Conservation (phyloP, 305 asterid species). For the Ajuga reptans region DNA sequence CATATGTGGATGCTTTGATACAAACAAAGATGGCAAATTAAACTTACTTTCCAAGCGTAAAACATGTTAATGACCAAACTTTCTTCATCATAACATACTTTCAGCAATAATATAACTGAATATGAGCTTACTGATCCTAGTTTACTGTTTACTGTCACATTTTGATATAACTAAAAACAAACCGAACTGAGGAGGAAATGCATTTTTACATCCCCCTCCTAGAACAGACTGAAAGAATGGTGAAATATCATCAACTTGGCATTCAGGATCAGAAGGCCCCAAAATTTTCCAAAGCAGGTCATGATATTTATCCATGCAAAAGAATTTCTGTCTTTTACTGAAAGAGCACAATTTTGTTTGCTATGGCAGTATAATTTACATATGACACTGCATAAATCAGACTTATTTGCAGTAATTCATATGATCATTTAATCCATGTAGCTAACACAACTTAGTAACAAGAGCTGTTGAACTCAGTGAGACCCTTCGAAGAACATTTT, state of each 20-base stretch:
- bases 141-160: neutral
- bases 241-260: neutral
- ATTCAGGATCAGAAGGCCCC: neutral
- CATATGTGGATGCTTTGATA: neutral
- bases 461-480: neutral
- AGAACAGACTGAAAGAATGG: neutral
- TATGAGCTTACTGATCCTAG: neutral
- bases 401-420: neutral
- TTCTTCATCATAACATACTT: neutral
- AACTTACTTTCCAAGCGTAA: neutral
- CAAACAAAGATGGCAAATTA: neutral
- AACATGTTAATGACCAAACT: neutral
- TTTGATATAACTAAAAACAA: neutral
- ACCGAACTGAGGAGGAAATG: neutral
- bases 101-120: neutral
- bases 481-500: neutral
- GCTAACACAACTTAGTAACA: neutral
- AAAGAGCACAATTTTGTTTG: neutral
- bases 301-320: neutral
- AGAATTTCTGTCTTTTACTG: neutral
- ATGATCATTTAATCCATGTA: neutral
- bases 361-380: neutral
- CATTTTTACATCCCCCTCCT: neutral
- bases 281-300: neutral
- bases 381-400: neutral